Evolutionary conservation across 768 basidiomycete species (phyloP).

Genomic region (Amanita subjunquillea): DNA sequence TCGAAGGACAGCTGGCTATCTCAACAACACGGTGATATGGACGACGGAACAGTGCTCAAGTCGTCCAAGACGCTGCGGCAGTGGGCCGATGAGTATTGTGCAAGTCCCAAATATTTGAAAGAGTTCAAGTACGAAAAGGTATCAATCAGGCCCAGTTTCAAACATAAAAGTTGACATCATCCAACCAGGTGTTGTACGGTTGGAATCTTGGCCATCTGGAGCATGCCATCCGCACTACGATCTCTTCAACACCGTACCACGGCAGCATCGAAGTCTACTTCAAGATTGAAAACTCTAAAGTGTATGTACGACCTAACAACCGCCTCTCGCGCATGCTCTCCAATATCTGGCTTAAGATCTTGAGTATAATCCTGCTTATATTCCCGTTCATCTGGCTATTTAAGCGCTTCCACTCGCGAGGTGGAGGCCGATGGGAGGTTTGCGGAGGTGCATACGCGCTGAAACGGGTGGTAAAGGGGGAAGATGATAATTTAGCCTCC

Average conservation of each 20-base stretch:
- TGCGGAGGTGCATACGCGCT: constrained; percentile 72
- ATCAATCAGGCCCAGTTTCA: constrained; percentile 1
- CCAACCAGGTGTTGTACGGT: constrained; percentile 29
- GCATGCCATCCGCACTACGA: constrained; percentile 29
- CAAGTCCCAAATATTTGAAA: constrained; percentile 59
- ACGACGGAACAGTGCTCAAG: constrained; percentile 16
- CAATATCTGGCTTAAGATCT: constrained; percentile 59
- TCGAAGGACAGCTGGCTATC: neutral
- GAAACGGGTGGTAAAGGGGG: constrained; percentile 34
- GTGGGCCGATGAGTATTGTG: constrained; percentile 81
- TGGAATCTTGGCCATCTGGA: constrained; percentile 37
- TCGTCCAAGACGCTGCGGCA: constrained; percentile 56
- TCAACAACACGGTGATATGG: neutral
- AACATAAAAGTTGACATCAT: neutral
- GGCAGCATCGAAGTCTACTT: constrained; percentile 42
- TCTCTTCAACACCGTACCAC: constrained; percentile 31
- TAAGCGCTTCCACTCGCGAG: constrained; percentile 52
- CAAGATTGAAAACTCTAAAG: constrained; percentile 29
- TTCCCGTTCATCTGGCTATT: constrained; percentile 80
- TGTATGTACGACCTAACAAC: constrained; percentile 64
- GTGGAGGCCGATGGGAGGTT: constrained; percentile 70
- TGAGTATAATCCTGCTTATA: constrained; percentile 59
- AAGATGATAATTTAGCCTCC: constrained; percentile 10
- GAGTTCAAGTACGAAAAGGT: constrained; percentile 74
- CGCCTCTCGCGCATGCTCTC: constrained; percentile 56